These are phyloP conservation scores for Picea glauca DNA, from an alignment of 75 land plant species.

Conservation along the genomic window DNA sequence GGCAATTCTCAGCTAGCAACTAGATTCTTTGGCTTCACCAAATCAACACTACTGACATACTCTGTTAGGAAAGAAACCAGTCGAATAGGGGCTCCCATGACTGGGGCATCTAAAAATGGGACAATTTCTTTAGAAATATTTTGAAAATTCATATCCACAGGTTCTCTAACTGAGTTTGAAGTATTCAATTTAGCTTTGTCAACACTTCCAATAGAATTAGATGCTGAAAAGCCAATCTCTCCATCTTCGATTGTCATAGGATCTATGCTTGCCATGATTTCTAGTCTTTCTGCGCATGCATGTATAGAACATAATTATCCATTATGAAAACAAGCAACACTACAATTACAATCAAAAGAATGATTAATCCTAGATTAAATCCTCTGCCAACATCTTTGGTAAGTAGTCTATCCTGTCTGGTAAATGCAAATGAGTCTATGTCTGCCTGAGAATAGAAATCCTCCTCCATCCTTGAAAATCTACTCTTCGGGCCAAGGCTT, in stretches of 20 bases:
- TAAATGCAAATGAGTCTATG: too few relatives aligned
- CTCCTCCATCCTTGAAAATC: too few relatives aligned
- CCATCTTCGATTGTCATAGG: too few relatives aligned
- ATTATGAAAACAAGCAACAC: too few relatives aligned
- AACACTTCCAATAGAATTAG: background rate
- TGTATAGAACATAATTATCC: too few relatives aligned
- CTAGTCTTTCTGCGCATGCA: conserved; percentile 1
- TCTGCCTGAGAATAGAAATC: too few relatives aligned
- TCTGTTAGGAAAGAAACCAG: conserved; percentile 61
- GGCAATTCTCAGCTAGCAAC: background rate
- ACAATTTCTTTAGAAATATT: conserved; percentile 5
- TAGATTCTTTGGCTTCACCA: conserved; percentile 30
- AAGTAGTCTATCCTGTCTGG: too few relatives aligned
- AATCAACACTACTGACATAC: conserved; percentile 85
- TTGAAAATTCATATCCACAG: background rate
- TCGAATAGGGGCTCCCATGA: conserved; percentile 80
- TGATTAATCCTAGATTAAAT: too few relatives aligned
- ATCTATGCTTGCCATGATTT: background rate
- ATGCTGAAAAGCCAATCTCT: background rate
- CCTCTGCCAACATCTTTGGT: too few relatives aligned
- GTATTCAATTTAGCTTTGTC: background rate
- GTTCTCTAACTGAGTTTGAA: background rate
- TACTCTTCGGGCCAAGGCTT: too few relatives aligned
- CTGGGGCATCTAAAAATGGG: conserved; percentile 70
- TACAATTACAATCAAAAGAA: too few relatives aligned